Evolutionary conservation across 2,329 filamentous ascomycete species (phyloP).

Genomic region (Chrysosporium queenslandicum): DNA sequence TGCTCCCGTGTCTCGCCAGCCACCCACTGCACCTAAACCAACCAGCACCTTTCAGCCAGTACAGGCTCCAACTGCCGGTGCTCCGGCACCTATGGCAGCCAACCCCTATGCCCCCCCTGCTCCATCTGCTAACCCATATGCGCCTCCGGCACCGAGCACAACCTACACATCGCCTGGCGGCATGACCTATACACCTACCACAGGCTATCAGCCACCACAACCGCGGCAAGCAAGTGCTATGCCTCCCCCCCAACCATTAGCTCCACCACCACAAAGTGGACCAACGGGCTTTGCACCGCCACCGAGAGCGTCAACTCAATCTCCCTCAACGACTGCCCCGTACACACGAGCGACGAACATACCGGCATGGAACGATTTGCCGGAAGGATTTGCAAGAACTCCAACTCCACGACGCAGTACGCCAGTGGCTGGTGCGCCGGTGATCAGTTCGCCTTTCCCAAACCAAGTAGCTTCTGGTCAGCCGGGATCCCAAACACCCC

Average conservation of each 20-base stretch:
- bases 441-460: constrained; percentile 67
- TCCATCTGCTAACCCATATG: constrained; percentile 20
- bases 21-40: constrained; percentile 19
- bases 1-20: constrained; percentile 33
- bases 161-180: constrained; percentile 28
- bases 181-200: constrained; percentile 28
- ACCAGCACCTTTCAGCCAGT: constrained; percentile 27
- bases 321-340: constrained; percentile 54
- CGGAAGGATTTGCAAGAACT: constrained; percentile 64
- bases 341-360: constrained; percentile 55
- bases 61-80: constrained; percentile 17
- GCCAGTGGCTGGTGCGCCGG: constrained; percentile 50
- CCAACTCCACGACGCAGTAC: constrained; percentile 64
- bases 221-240: constrained; percentile 30
- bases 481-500: constrained; percentile 21
- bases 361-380: constrained; percentile 89
- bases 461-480: constrained; percentile 45
- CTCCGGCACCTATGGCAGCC: constrained; percentile 26
- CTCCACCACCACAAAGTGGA: constrained; percentile 39
- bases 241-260: constrained; percentile 33
- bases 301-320: constrained; percentile 57
- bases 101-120: constrained; percentile 23
- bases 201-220: constrained; percentile 51
- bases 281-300: constrained; percentile 45
- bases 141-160: constrained; percentile 19